Conservation (phyloP, 129 eudicot genomes). For the Flaveria linearis region DNA sequence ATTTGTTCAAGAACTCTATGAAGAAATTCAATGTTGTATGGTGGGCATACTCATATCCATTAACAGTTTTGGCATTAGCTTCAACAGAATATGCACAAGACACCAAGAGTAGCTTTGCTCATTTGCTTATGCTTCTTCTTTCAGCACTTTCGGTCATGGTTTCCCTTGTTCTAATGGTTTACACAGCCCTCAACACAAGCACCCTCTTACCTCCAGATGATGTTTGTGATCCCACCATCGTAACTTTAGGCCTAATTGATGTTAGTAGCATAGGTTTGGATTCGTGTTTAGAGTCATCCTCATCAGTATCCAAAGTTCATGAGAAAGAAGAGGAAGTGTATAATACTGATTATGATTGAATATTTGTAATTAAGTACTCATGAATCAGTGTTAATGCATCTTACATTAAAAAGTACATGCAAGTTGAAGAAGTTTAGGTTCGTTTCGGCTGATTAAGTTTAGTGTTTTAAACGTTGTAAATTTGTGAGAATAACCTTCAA, state of each 20-base stretch:
- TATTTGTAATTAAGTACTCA: conserved; percentile 23
- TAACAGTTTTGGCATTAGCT: conserved; percentile 56
- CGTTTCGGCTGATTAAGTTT: not conserved
- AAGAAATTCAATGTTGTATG: conserved; percentile 61
- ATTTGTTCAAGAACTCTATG: conserved; percentile 64
- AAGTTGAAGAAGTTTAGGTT: not conserved
- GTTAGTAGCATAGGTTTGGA: conserved; percentile 9
- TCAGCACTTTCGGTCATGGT: conserved; percentile 55
- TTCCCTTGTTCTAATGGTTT: conserved; percentile 47
- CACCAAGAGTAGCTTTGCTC: conserved; percentile 44
- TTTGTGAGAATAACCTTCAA: not conserved
- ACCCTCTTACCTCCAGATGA: conserved; percentile 36
- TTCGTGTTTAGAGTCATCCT: not conserved
- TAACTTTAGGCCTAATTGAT: conserved; percentile 3
- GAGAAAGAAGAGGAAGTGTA: conserved; percentile 11
- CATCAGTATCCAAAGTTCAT: not conserved
- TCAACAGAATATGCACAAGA: conserved; percentile 59
- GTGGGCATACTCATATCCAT: conserved; percentile 69
- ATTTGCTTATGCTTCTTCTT: conserved; percentile 48
- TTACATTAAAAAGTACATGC: not conserved
- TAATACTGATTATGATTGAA: conserved; percentile 12
- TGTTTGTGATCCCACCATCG: conserved; percentile 22
- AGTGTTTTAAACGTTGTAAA: not conserved
- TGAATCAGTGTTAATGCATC: conserved; percentile 24
- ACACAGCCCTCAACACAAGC: conserved; percentile 49